Base-by-base conservation (phyloP, 352 stramenopile genomes). In the Phytophthora ohioensis region DNA sequence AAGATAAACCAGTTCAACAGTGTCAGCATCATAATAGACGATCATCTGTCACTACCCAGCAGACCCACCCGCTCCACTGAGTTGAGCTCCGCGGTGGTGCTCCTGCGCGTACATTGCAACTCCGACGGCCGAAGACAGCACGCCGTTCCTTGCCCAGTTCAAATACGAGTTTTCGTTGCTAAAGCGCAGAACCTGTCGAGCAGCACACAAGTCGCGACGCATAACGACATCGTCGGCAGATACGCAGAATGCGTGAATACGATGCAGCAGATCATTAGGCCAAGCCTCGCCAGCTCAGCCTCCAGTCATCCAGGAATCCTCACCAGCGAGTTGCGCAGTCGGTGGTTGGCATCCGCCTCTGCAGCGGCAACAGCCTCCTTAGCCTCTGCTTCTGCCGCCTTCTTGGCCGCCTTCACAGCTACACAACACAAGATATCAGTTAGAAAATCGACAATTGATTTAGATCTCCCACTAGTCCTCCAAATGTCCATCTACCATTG, bases 51-150 rank as follows among this genome's bases (percentile, higher is more conserved):
- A 35, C 35, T 56, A 15, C 11, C 6, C 4, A 31, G 39, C 4
- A 52, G 31, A 63, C 74, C 38, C 66, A 88, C 86, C 88, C 1
- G 88, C 88, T 32, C 88, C 88, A 65, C 87, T 94, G 36, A 96
- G 64, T 63, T 96, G 88, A 51, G 88, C 88, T 58, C 88, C 88
- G 34, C 88, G 88, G 63, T 96, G 88, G 68, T 96, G 88, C 71
- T 96, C 88, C 72, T 96, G 88, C 32, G 88, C 88, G 62, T 96
- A 96, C 88, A 96, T 96, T 35, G 87, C 88, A 39, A 96, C 88
- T 30, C 88, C 88, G 45, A 96, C 88, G 12, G 73, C 80, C 8
- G 88, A 96, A 10, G 88, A 93, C 45, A 96, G 47, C 43, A 96
- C 88, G 35, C 88, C 88, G 56, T 96, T 96, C 69, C 88, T 79